Percentiles rank a stretch among this genome's conserved stretches.
Conservation (phyloP, 2,329 filamentous ascomycete species). For the Fusarium annulatum region DNA sequence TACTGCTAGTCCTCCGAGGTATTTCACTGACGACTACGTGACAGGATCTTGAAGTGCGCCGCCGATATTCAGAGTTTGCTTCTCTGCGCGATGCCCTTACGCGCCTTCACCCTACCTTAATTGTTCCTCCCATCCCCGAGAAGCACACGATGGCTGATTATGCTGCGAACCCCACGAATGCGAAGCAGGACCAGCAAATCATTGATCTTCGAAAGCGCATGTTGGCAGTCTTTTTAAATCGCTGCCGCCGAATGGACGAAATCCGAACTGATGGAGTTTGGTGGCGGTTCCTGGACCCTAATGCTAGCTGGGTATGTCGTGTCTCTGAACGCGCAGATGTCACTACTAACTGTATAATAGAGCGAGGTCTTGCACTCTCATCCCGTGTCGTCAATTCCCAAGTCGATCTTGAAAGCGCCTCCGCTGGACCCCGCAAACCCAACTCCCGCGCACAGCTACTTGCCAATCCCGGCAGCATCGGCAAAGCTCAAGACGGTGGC, state of each 20-base stretch:
- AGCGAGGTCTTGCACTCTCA: conserved; percentile 95
- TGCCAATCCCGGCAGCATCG: conserved; percentile 86
- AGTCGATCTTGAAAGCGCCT: conserved; percentile 94
- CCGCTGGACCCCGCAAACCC: conserved; percentile 95
- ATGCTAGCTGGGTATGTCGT: conserved; percentile 89
- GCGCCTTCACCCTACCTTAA: conserved; percentile 90
- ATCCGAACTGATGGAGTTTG: conserved; percentile 93
- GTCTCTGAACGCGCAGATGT: neutral
- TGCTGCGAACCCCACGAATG: conserved; percentile 95
- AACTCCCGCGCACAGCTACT: conserved; percentile 83
- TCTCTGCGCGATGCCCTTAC: conserved; percentile 90
- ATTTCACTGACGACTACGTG: conserved; percentile 2
- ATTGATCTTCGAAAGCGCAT: conserved; percentile 98
- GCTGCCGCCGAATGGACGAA: conserved; percentile 92
- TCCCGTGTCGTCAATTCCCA: conserved; percentile 90
- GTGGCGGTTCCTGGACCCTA: conserved; percentile 97
- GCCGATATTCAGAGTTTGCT: conserved; percentile 96
- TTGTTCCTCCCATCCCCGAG: conserved; percentile 97
- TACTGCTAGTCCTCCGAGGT: neutral
- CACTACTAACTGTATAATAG: conserved; percentile 58
- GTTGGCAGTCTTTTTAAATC: conserved; percentile 93
- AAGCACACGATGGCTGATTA: conserved; percentile 99
- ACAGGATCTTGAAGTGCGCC: conserved; percentile 92
- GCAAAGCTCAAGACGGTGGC: conserved; percentile 80
- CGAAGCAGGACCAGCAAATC: conserved; percentile 96